A percentile compares a stretch with the other conserved stretches of the same genome.
Conservation (phyloP, 2,329 filamentous ascomycete species). For the Hirsutella minnesotensis region DNA sequence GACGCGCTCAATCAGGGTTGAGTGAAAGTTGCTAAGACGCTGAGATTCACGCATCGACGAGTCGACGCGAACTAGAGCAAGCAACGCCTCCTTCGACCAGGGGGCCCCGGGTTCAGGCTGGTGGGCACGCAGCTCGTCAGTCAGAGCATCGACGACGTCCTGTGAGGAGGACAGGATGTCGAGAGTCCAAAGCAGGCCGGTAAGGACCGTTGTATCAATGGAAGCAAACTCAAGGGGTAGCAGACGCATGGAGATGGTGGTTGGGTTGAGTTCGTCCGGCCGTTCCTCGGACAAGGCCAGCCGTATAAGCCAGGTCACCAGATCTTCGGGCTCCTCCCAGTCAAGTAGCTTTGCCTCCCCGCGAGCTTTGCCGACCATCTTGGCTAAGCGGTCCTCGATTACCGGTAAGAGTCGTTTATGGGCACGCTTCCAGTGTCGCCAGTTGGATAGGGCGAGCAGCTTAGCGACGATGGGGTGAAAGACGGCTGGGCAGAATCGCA, state of each 20-base stretch:
- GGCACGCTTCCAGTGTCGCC: conserved; percentile 33
- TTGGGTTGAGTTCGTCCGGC: conserved; percentile 30
- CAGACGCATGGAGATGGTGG: conserved; percentile 36
- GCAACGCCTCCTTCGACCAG: conserved; percentile 36
- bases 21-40: conserved; percentile 33
- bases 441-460: conserved; percentile 30
- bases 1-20: conserved; percentile 32
- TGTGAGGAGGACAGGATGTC: conserved; percentile 29
- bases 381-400: conserved; percentile 34
- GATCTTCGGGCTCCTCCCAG: conserved; percentile 39
- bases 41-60: conserved; percentile 42
- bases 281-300: conserved; percentile 33
- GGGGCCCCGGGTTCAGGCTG: conserved; percentile 13
- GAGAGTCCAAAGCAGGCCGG: conserved; percentile 32
- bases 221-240: conserved; percentile 46
- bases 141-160: conserved; percentile 23
- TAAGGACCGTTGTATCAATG: conserved; percentile 45
- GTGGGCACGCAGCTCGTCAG: conserved; percentile 24
- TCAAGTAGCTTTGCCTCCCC: no score
- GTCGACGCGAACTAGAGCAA: conserved; percentile 32
- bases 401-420: conserved; percentile 26
- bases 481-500: conserved; percentile 32
- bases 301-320: conserved; percentile 44
- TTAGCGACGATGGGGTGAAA: conserved; percentile 37
- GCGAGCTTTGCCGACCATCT: conserved; percentile 29